Conservation (phyloP, 2,329 filamentous ascomycete genomes). For the Beauveria asiatica region DNA sequence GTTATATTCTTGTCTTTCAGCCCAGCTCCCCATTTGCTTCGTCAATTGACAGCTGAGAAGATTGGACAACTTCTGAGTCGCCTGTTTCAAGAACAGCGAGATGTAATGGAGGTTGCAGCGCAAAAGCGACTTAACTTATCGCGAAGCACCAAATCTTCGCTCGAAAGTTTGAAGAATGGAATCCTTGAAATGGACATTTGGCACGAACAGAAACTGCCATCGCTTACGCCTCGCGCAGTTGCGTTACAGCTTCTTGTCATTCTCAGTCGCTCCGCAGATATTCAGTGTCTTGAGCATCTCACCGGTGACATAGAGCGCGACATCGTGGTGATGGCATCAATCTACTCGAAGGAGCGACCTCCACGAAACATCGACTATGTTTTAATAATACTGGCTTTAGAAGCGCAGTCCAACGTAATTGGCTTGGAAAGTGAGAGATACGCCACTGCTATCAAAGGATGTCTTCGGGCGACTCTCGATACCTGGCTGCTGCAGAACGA, state of each 20-base stretch:
- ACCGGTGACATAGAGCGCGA: constrained; percentile 22
- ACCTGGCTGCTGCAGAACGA: constrained; percentile 23
- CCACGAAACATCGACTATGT: constrained; percentile 30
- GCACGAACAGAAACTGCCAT: constrained; percentile 41
- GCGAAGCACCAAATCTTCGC: constrained; percentile 48
- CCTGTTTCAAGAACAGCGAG: constrained; percentile 44
- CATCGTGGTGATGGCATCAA: constrained; percentile 18
- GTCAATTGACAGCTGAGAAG: constrained; percentile 46
- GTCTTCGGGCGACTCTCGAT: constrained; percentile 22
- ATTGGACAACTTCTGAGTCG: constrained; percentile 45
- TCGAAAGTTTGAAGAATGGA: constrained; percentile 45
- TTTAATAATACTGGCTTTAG: constrained; percentile 33
- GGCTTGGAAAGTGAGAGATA: constrained; percentile 15
- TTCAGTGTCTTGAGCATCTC: constrained; percentile 16
- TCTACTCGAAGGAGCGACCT: constrained; percentile 14
- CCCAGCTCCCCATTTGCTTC: constrained; percentile 50
- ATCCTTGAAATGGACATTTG: constrained; percentile 51
- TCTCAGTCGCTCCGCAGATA: constrained; percentile 6
- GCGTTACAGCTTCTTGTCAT: constrained; percentile 50
- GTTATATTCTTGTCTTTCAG: constrained; percentile 53
- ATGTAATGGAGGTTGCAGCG: constrained; percentile 52
- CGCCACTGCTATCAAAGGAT: constrained; percentile 20
- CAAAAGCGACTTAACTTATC: constrained; percentile 63
- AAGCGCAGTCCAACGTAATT: constrained; percentile 25
- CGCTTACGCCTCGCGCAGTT: constrained; percentile 54